Evolutionary conservation across 352 stramenopile species (phyloP), one percentile per base, ranked within the genome.

Genomic region (Phytopythium cucurbitacearum): DNA sequence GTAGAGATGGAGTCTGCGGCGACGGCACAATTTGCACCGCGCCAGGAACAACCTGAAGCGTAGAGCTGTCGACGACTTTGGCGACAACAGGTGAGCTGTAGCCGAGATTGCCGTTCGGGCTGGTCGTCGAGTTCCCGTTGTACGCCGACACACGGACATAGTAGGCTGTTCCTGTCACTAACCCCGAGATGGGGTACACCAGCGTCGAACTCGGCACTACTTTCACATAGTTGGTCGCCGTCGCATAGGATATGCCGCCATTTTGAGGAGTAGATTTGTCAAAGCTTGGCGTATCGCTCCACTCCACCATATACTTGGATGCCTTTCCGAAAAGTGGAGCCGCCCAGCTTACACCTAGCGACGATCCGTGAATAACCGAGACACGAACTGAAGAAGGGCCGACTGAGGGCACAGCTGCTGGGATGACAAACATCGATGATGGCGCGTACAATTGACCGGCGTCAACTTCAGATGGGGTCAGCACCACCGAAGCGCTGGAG

Each of bases 71-170:
- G 10, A 88, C 46, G 3, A 89, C 59, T 13, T 64, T 34, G 0
- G 76, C 82, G 0, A 93, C 56, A 4, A 87, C 70, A 0, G 85
- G 82, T 7, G 62, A 68, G 4, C 80, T 71, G 55, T 95, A 95
- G 2, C 71, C 78, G 2, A 64, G 57, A 43, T 81, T 75, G n/a
- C 42, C 46, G 3, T 38, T 54, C 0, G 64, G 36, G 13, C 64
- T 51, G 4, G 28, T 50, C 0, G 45, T 12, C 3, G 77, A 11
- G 15, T 91, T 64, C n/a, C 85, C 82, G 51, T 97, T 98, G 60
- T 84, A 87, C 12, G 90, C 80, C 1, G 85, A 87, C 3, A 99
- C 91, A 2, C 89, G 80, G 5, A 98, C 81, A 45, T 80, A 95
- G 57, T 98, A 97, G 7, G 73, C 48, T 3, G 84, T 74, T 5